A percentile compares a stretch with the other conserved stretches of the same genome.
phyloP scores from a whole-genome alignment of 2,329 filamentous ascomycete species.

The Fusarium austroafricanum region DNA sequence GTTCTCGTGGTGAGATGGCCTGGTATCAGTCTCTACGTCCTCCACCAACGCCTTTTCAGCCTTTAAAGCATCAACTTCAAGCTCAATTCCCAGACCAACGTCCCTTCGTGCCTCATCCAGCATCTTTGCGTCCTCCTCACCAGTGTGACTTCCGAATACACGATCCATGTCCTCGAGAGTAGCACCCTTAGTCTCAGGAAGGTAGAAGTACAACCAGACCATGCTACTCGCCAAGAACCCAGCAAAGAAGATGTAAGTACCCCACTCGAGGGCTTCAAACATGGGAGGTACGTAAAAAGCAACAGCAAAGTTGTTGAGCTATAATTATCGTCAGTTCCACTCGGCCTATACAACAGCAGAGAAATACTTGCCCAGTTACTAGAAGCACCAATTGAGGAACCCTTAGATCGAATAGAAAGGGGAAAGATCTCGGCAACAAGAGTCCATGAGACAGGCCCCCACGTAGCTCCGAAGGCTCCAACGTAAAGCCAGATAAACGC shows the following conservation, averaged over 20 bases:
- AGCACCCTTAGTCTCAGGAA: conserved; percentile 66
- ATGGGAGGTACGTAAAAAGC: conserved; percentile 59
- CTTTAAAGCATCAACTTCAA: conserved; percentile 30
- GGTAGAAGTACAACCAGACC: conserved; percentile 61
- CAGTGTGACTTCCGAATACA: conserved; percentile 58
- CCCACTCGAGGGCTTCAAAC: conserved; percentile 53
- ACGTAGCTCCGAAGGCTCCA: conserved; percentile 57
- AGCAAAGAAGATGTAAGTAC: conserved; percentile 69
- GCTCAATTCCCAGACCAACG: conserved; percentile 34
- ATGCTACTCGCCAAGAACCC: conserved; percentile 59
- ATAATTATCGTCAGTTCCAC: background rate
- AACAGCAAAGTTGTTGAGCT: conserved; percentile 58
- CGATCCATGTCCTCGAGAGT: conserved; percentile 66
- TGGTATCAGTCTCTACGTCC: conserved; percentile 26
- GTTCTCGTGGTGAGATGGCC: conserved; percentile 35
- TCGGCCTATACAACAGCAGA: background rate
- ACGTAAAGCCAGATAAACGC: conserved; percentile 60
- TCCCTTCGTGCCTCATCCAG: conserved; percentile 39
- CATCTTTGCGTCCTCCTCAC: conserved; percentile 39
- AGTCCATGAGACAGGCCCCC: conserved; percentile 61
- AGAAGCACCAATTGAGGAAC: conserved; percentile 55
- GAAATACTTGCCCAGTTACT: conserved; percentile 53
- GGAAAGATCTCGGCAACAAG: conserved; percentile 61
- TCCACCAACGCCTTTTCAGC: conserved; percentile 38
- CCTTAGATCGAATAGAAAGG: conserved; percentile 57